Conservation (phyloP, 345 rosid species). For the Gossypium rotundifolium region DNA sequence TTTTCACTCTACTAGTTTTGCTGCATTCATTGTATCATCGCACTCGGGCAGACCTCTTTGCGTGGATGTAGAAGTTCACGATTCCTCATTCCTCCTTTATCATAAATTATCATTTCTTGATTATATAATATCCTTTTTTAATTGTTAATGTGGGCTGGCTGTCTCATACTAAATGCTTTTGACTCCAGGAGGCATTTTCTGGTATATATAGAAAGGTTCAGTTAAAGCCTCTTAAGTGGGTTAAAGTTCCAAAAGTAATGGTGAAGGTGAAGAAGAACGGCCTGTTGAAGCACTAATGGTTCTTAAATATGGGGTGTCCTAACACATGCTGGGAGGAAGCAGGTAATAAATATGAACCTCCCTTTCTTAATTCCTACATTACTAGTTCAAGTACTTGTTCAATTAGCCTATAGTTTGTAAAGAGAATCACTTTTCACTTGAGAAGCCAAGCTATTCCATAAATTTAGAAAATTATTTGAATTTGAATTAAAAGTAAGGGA, state of each 20-base stretch:
- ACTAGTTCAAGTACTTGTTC: background rate
- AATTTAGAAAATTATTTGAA: background rate
- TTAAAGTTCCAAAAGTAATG: conserved; percentile 57
- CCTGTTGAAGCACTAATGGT: conserved; percentile 98
- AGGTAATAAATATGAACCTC: conserved; percentile 40
- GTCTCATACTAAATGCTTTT: conserved; percentile 15
- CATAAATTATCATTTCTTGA: background rate
- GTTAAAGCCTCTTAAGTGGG: conserved; percentile 91
- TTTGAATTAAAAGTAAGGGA: background rate
- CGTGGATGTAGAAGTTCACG: background rate
- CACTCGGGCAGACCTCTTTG: conserved; percentile 1
- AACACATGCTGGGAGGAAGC: conserved; percentile 99
- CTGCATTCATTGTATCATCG: background rate
- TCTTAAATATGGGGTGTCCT: conserved; percentile 99
- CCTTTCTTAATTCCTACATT: background rate
- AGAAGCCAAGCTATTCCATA: background rate
- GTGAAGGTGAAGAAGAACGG: conserved; percentile 94
- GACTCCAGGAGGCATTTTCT: conserved; percentile 88
- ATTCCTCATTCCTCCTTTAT: background rate
- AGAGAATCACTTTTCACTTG: background rate
- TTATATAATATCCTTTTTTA: background rate
- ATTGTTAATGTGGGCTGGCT: conserved; percentile 2
- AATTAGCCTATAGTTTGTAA: background rate
- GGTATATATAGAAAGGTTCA: conserved; percentile 99
- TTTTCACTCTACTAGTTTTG: background rate